Conservation (phyloP, 768 basidiomycete genomes). For the Sporobolomyces phaffii region DNA sequence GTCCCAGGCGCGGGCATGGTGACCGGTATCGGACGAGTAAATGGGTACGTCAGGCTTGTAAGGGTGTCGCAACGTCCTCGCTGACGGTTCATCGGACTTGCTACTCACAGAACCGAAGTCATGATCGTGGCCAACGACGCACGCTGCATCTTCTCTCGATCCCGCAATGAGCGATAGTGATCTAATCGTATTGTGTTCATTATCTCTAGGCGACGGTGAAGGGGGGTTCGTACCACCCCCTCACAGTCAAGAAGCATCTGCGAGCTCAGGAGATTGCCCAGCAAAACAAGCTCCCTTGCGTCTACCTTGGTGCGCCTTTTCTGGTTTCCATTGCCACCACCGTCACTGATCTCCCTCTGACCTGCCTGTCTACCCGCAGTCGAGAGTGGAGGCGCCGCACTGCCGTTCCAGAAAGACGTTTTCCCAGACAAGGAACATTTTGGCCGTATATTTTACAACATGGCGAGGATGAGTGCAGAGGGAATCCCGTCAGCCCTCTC, state of each 20-base stretch:
- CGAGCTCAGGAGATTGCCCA: slow-evolving; percentile 90
- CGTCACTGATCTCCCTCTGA: too few species aligned
- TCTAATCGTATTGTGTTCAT: neutral
- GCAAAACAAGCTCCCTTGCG: slow-evolving; percentile 80
- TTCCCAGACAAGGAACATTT: slow-evolving; percentile 95
- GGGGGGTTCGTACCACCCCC: slow-evolving; percentile 34
- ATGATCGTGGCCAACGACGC: slow-evolving; percentile 86
- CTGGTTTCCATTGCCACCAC: neutral
- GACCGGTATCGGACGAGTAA: slow-evolving; percentile 56
- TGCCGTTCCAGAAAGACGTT: slow-evolving; percentile 73
- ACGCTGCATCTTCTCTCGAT: slow-evolving; percentile 59
- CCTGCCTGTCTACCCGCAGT: slow-evolving; percentile 58
- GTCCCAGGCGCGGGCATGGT: slow-evolving; percentile 87
- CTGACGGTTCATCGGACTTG: neutral
- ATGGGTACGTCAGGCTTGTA: too few species aligned
- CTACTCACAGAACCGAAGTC: slow-evolving; percentile 66
- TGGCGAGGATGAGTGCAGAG: slow-evolving; percentile 54
- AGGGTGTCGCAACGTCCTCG: too few species aligned
- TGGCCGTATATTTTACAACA: slow-evolving; percentile 93
- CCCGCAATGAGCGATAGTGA: neutral
- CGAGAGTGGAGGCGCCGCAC: slow-evolving; percentile 86
- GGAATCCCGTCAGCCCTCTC: slow-evolving; percentile 25
- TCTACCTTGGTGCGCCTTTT: slow-evolving; percentile 71
- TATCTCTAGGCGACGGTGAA: slow-evolving; percentile 33
- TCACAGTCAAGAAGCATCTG: slow-evolving; percentile 82